Conservation (phyloP, 768 basidiomycete genomes). For the Fomitopsis serialis region DNA sequence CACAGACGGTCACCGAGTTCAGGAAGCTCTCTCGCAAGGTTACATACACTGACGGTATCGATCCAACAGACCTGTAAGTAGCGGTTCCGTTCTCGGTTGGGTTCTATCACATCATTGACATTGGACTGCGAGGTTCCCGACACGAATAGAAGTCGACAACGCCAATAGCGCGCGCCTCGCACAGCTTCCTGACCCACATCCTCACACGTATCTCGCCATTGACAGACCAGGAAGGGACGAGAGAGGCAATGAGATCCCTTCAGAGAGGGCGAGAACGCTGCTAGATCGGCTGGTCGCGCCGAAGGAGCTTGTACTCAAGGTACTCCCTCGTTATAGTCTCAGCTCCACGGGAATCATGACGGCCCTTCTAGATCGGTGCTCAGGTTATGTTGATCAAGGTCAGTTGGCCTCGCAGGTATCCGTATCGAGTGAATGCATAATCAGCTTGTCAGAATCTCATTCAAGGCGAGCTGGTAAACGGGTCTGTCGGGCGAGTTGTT, state of each 20-base stretch:
- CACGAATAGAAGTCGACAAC: constrained; percentile 60
- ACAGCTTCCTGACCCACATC: constrained; percentile 34
- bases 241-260: constrained; percentile 30
- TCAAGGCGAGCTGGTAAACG: constrained; percentile 68
- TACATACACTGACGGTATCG: constrained; percentile 63
- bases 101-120: not conserved
- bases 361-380: constrained; percentile 50
- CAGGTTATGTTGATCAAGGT: constrained; percentile 86
- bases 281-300: constrained; percentile 59
- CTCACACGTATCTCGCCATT: constrained; percentile 34
- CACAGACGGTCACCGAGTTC: constrained; percentile 44
- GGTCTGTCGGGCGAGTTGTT: constrained; percentile 46
- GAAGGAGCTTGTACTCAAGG: constrained; percentile 35
- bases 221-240: constrained; percentile 46
- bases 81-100: not conserved
- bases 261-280: constrained; percentile 34
- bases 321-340: constrained; percentile 11
- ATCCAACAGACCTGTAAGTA: constrained; percentile 75
- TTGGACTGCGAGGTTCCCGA: constrained; percentile 51
- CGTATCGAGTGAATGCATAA: constrained; percentile 6
- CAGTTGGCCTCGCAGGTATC: too few species aligned
- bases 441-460: constrained; percentile 47
- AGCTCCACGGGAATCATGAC: not conserved
- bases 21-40: constrained; percentile 49
- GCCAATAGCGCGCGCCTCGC: constrained; percentile 54